These are phyloP conservation scores for Mycena albidolilacea DNA, from an alignment of 768 basidiomycete genomes.

Conservation along the genomic window DNA sequence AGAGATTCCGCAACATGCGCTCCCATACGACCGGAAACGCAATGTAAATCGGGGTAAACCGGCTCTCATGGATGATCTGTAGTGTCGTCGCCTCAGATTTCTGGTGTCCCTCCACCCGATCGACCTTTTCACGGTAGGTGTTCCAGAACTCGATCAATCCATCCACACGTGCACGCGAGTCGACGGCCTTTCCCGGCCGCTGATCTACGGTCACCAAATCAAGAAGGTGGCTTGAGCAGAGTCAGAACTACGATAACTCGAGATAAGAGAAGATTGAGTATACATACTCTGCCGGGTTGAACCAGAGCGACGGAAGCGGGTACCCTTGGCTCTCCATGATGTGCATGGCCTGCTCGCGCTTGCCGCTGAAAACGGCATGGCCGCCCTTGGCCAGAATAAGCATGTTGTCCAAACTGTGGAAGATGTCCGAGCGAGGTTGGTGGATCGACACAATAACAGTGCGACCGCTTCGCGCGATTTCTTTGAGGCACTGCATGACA, in stretches of 20 bases:
- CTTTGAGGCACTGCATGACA: conserved; percentile 59
- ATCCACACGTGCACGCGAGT: conserved; percentile 33
- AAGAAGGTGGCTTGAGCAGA: conserved; percentile 34
- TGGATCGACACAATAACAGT: conserved; percentile 50
- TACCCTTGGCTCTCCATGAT: conserved; percentile 54
- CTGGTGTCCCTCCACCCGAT: conserved; percentile 24
- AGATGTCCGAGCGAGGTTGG: conserved; percentile 49
- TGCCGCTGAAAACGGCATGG: conserved; percentile 42
- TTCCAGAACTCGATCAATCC: conserved; percentile 36
- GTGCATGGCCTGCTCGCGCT: conserved; percentile 45
- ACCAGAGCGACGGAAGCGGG: conserved; percentile 50
- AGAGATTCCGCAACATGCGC: conserved; percentile 55
- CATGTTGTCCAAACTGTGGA: conserved; percentile 42
- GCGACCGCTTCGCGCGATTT: conserved; percentile 56
- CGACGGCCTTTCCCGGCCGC: conserved; percentile 28
- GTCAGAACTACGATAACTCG: conserved; percentile 44
- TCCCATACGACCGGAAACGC: conserved; percentile 55
- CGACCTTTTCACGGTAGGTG: conserved; percentile 36
- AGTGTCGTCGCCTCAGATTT: conserved; percentile 21
- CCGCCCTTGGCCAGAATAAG: conserved; percentile 45
- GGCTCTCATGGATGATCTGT: conserved; percentile 35
- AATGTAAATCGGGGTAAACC: conserved; percentile 50
- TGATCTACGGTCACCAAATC: conserved; percentile 39
- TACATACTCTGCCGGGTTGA: conserved; percentile 58
- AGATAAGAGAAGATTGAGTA: conserved; percentile 41